Base-by-base conservation (phyloP, 768 basidiomycete genomes). In the Lyophyllum decastes region DNA sequence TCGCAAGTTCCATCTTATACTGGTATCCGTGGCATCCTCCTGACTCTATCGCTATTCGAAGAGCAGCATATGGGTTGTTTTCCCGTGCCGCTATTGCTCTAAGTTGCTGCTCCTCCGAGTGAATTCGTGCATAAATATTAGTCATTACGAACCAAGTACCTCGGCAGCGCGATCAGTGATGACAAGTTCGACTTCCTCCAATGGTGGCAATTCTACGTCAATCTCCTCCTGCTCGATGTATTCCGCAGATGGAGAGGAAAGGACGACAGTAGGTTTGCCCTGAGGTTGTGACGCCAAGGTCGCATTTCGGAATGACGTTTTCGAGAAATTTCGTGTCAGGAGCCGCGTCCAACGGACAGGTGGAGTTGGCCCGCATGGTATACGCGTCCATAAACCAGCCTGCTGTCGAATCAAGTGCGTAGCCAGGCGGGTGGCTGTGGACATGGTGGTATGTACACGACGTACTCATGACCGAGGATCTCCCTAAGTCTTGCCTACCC, bases 21-120 rank as follows among this genome's bases (percentile, higher is more conserved):
- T 97, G 94, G 71, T 98, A 98, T 35, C 96, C 96, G 69, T 98
- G 95, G 67, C 96, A 98, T 19, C 96, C 96, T 11, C 96, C 96
- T 11, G 90, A 92, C 66, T 97, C 94, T 24, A 98, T 94, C 0
- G 86, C 78, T 61, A 98, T 81, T 61, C 95, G 79, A 22, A 98
- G 77, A 3, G 88, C 92, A 21, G 91, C 79, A 49, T 82, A 66
- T 0, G 84, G 71, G 61, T 89, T 81, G 10, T 84, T 76, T 66
- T 90, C 83, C 38, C 85, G 78, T n/a, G 77, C 65, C 10, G 90
- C 82, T 57, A 97, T 91, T 44, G 74, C 71, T 44, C 79, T 78
- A 2, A 97, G 78, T 90, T 94, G 93, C 94, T 96, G 54, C n/a
- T 40, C 27, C 30, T 6, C 14, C 11, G 24, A 19, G 48, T 54